Evolutionary conservation across 768 basidiomycete species (phyloP).

Genomic region (Mycena pura): DNA sequence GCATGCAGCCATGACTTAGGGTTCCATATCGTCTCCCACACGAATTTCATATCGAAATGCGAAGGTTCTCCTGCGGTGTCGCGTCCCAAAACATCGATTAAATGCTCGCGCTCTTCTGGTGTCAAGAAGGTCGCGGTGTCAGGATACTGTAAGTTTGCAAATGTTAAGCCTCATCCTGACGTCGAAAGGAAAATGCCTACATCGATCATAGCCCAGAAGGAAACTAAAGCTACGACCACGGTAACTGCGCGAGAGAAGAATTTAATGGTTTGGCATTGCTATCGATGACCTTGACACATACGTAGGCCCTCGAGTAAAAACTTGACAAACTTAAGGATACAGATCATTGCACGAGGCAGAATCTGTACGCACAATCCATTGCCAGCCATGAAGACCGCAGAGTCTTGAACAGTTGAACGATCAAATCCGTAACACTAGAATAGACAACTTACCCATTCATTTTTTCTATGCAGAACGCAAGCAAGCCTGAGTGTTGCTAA

Average conservation of each 20-base stretch:
- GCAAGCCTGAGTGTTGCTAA: too few relatives aligned
- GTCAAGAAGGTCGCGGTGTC: slow-evolving; percentile 52
- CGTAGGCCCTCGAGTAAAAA: slow-evolving; percentile 47
- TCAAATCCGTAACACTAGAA: neutral
- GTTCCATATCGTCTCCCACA: slow-evolving; percentile 41
- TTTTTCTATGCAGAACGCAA: slow-evolving; percentile 46
- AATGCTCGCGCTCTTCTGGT: slow-evolving; percentile 38
- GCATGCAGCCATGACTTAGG: slow-evolving; percentile 37
- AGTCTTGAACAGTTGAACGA: slow-evolving; percentile 7
- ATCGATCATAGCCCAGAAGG: slow-evolving; percentile 49
- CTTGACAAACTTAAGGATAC: too few relatives aligned
- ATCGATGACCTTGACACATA: slow-evolving; percentile 8
- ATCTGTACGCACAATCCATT: slow-evolving; percentile 43
- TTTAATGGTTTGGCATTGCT: neutral
- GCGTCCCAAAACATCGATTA: slow-evolving; percentile 34
- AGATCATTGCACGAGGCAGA: neutral
- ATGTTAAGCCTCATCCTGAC: neutral
- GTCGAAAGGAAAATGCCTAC: slow-evolving; percentile 26
- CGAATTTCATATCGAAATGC: slow-evolving; percentile 40
- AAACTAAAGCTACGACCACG: slow-evolving; percentile 38
- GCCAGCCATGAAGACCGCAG: slow-evolving; percentile 43
- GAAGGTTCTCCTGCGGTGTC: slow-evolving; percentile 39
- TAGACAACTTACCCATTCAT: slow-evolving; percentile 39
- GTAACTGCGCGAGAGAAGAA: slow-evolving; percentile 36
- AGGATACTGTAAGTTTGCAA: slow-evolving; percentile 39